Percentiles rank a stretch among this genome's conserved stretches.
Evolutionary conservation across 208 protist genomes (phyloP).

Genomic region (Hexamita inflata): DNA sequence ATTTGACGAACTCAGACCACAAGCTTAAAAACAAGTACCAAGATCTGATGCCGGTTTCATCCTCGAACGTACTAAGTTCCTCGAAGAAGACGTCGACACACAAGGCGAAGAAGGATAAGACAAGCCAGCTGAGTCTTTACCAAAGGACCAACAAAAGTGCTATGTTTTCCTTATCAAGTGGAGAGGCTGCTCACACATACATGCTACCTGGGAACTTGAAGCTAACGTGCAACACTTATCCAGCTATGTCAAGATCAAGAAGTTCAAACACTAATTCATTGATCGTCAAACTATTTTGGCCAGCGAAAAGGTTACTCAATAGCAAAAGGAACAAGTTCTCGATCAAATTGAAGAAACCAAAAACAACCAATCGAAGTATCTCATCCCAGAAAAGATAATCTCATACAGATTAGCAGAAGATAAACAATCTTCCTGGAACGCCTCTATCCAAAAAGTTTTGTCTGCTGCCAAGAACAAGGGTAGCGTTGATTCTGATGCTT

Average conservation of each 20-base stretch:
- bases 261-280: background rate
- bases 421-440: no score
- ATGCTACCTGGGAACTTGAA: slow-evolving; percentile 20
- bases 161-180: slow-evolving; percentile 24
- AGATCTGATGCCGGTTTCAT: background rate
- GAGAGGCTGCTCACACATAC: background rate
- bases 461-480: no score
- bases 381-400: background rate
- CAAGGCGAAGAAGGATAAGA: no score
- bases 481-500: slow-evolving; percentile 7
- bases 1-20: background rate
- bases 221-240: background rate
- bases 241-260: background rate
- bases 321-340: background rate
- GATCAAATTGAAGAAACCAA: slow-evolving; percentile 4
- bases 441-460: no score
- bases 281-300: background rate
- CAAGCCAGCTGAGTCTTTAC: no score
- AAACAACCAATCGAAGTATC: background rate
- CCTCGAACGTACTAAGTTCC: background rate
- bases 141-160: background rate
- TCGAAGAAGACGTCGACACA: background rate
- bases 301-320: background rate
- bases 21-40: background rate
- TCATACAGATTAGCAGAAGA: background rate